Evolutionary conservation across 805 yeast genomes (phyloP).

Genomic region (Maudiozyma bulderi): DNA sequence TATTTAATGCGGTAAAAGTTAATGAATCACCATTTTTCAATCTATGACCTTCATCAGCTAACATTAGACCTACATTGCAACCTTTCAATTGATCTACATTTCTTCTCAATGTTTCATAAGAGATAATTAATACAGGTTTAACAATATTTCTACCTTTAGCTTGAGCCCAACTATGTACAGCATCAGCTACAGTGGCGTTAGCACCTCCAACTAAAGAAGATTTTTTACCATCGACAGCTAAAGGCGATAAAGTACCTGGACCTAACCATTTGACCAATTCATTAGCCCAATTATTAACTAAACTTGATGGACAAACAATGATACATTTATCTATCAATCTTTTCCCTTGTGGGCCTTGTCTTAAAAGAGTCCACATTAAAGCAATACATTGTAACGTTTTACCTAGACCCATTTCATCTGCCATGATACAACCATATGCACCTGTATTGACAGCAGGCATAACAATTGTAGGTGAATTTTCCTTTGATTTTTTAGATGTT

Average conservation of each 20-base stretch:
- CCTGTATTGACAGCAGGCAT: slow-evolving; percentile 39
- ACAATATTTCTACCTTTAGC: slow-evolving; percentile 84
- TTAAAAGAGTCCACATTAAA: slow-evolving; percentile 82
- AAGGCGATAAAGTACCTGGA: slow-evolving; percentile 74
- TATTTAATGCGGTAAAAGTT: slow-evolving; percentile 78
- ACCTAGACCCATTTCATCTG: slow-evolving; percentile 95
- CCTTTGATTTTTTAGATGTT: background rate
- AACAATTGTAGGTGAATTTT: background rate
- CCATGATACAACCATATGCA: slow-evolving; percentile 96
- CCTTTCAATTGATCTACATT: slow-evolving; percentile 67
- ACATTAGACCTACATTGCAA: slow-evolving; percentile 73
- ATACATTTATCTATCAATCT: slow-evolving; percentile 81
- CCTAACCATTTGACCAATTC: slow-evolving; percentile 94
- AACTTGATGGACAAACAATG: slow-evolving; percentile 89
- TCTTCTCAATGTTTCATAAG: slow-evolving; percentile 86
- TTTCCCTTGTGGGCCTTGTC: slow-evolving; percentile 76
- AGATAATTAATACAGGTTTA: slow-evolving; percentile 85
- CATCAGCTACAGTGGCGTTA: slow-evolving; percentile 49
- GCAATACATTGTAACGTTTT: slow-evolving; percentile 85
- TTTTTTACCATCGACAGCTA: slow-evolving; percentile 87
- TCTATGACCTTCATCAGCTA: slow-evolving; percentile 83
- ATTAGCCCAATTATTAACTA: slow-evolving; percentile 95
- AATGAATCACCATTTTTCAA: slow-evolving; percentile 83
- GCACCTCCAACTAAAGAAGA: slow-evolving; percentile 39
- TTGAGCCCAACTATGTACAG: slow-evolving; percentile 73